Evolutionary conservation across 352 stramenopile genomes (phyloP).

Genomic region (Lagenidium sp.): DNA sequence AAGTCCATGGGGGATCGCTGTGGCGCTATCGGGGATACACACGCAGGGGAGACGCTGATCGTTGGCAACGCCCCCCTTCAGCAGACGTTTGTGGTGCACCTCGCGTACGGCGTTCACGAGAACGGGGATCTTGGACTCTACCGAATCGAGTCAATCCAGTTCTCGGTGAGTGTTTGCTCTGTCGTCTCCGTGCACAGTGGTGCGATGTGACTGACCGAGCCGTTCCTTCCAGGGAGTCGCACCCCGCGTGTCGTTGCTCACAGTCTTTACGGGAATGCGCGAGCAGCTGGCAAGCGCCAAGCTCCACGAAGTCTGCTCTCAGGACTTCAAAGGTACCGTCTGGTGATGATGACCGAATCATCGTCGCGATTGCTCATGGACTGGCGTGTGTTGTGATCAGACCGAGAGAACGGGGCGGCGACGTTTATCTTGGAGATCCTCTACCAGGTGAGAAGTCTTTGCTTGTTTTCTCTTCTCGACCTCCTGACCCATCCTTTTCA

Average conservation of each 20-base stretch:
- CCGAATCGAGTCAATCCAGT: slow-evolving; percentile 51
- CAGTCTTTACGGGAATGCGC: slow-evolving; percentile 33
- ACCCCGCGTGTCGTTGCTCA: slow-evolving; percentile 43
- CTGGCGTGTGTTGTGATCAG: slow-evolving; percentile 13
- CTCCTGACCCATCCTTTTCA: not conserved
- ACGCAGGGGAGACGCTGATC: slow-evolving; percentile 55
- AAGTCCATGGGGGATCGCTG: slow-evolving; percentile 50
- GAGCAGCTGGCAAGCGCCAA: slow-evolving; percentile 36
- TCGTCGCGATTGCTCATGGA: too few relatives aligned
- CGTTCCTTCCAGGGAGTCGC: slow-evolving; percentile 37
- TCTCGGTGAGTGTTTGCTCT: slow-evolving; percentile 73
- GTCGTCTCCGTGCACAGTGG: too few relatives aligned
- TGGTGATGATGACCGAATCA: too few relatives aligned
- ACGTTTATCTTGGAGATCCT: slow-evolving; percentile 55
- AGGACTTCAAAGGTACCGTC: slow-evolving; percentile 62
- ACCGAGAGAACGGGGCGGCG: slow-evolving; percentile 33
- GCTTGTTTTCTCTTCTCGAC: not conserved
- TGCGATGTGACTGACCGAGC: too few relatives aligned
- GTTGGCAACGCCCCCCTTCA: slow-evolving; percentile 39
- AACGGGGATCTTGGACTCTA: slow-evolving; percentile 73
- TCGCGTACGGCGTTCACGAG: slow-evolving; percentile 50
- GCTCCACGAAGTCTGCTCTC: slow-evolving; percentile 46
- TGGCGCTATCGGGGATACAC: slow-evolving; percentile 45
- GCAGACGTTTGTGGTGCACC: slow-evolving; percentile 58
- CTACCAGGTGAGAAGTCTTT: slow-evolving; percentile 27